Percentiles rank a stretch among this genome's conserved stretches.
phyloP scores from a whole-genome alignment of 495 filamentous ascomycete genomes.

The Xylaria intraflava region DNA sequence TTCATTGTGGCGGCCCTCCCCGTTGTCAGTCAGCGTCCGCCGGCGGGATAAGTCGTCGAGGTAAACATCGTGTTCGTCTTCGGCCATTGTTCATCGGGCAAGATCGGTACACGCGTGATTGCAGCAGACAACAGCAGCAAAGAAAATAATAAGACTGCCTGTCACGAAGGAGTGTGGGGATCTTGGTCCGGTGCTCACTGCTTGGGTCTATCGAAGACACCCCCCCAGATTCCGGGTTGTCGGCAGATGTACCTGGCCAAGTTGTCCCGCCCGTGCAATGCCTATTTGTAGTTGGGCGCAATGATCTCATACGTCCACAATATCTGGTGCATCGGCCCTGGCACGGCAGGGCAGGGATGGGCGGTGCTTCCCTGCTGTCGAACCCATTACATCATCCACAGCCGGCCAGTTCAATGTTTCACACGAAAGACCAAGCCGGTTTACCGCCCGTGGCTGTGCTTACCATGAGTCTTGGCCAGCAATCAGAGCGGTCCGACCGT shows the following conservation, averaged over 20 bases:
- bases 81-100: constrained; percentile 16
- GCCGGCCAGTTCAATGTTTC: too few species aligned
- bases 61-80: constrained; percentile 9
- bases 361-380: too few species aligned
- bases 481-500: neutral
- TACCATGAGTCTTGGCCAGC: too few species aligned
- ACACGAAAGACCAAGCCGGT: too few species aligned
- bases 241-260: too few species aligned
- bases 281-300: neutral
- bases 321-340: neutral
- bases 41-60: constrained; percentile 7
- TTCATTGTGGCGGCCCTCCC: neutral
- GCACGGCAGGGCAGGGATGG: neutral
- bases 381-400: too few species aligned
- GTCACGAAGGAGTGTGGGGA: too few species aligned
- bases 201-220: neutral
- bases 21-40: neutral
- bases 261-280: too few species aligned
- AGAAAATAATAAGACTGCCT: too few species aligned
- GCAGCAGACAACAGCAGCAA: neutral
- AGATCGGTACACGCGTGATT: neutral
- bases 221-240: too few species aligned
- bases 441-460: too few species aligned
- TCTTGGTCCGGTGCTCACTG: too few species aligned
- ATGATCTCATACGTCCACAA: constrained; percentile 9